Evolutionary conservation across 2,329 filamentous ascomycete genomes (phyloP).

Genomic region (Tolypocladium guangdongense): DNA sequence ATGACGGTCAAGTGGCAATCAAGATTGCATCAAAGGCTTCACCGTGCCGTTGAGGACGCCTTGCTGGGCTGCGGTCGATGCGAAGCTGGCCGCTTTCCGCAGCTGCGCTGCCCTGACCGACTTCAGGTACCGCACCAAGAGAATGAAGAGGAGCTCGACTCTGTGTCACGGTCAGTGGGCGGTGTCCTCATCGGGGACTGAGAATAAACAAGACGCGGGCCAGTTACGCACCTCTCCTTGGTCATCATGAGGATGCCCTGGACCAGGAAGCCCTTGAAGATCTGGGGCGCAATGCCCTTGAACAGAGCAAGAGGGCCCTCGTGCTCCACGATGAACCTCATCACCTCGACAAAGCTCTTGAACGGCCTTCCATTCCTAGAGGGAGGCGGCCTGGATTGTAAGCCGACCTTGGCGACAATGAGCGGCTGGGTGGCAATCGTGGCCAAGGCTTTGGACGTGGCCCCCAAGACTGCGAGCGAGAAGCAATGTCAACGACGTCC

Average conservation of each 20-base stretch:
- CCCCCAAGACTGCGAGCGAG: slow-evolving; percentile 60
- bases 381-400: slow-evolving; percentile 87
- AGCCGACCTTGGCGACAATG: slow-evolving; percentile 93
- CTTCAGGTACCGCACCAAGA: slow-evolving; percentile 74
- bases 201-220: not conserved
- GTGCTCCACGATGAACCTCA: slow-evolving; percentile 84
- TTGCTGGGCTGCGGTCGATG: slow-evolving; percentile 33
- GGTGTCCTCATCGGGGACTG: not conserved
- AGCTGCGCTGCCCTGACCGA: slow-evolving; percentile 60
- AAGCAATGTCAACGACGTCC: not conserved
- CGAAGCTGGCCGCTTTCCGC: slow-evolving; percentile 51
- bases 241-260: slow-evolving; percentile 99
- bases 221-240: slow-evolving; percentile 66
- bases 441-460: slow-evolving; percentile 83
- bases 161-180: slow-evolving; percentile 26
- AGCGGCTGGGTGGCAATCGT: slow-evolving; percentile 89
- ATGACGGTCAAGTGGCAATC: not conserved
- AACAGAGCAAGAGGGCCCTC: slow-evolving; percentile 80
- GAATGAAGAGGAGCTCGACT: slow-evolving; percentile 78
- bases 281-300: slow-evolving; percentile 92
- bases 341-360: slow-evolving; percentile 86
- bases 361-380: slow-evolving; percentile 81
- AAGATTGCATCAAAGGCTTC: slow-evolving; percentile 14
- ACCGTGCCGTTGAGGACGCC: slow-evolving; percentile 31
- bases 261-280: slow-evolving; percentile 84